Evolutionary conservation across 192 early-diverging fungal species (phyloP).

Genomic region (Spinellus fusiger): DNA sequence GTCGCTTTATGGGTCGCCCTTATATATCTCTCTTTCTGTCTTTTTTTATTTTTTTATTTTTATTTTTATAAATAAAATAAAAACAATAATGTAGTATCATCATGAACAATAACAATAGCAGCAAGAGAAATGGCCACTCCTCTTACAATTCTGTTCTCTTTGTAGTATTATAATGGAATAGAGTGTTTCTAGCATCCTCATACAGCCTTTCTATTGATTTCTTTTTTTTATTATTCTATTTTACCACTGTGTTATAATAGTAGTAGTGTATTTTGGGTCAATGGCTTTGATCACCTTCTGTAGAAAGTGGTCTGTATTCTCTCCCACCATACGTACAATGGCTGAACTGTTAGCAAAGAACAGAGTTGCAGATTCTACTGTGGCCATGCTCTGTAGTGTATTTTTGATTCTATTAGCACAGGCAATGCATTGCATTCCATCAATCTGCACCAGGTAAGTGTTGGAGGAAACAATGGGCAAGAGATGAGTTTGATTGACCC

Average conservation of each 20-base stretch:
- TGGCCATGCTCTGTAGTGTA: slow-evolving; percentile 12
- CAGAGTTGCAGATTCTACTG: slow-evolving; percentile 30
- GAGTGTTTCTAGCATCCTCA: too few relatives aligned
- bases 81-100: too few relatives aligned
- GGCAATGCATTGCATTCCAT: slow-evolving; percentile 43
- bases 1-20: too few relatives aligned
- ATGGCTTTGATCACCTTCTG: not conserved
- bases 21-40: not conserved
- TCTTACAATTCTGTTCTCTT: too few relatives aligned
- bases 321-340: slow-evolving; percentile 3
- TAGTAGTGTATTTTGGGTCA: slow-evolving; percentile 9
- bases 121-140: too few relatives aligned
- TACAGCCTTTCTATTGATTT: not conserved
- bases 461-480: not conserved
- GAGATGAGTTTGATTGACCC: slow-evolving; percentile 3
- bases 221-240: not conserved
- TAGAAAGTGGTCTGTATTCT: not conserved
- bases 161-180: too few relatives aligned
- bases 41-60: not conserved
- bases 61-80: too few relatives aligned
- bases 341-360: slow-evolving; percentile 35
- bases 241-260: slow-evolving; percentile 11
- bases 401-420: slow-evolving; percentile 47
- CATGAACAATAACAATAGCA: too few relatives aligned
- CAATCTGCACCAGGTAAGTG: slow-evolving; percentile 1